Conservation (phyloP, 257 asterid genomes). For the Salvia rosmarinus region DNA sequence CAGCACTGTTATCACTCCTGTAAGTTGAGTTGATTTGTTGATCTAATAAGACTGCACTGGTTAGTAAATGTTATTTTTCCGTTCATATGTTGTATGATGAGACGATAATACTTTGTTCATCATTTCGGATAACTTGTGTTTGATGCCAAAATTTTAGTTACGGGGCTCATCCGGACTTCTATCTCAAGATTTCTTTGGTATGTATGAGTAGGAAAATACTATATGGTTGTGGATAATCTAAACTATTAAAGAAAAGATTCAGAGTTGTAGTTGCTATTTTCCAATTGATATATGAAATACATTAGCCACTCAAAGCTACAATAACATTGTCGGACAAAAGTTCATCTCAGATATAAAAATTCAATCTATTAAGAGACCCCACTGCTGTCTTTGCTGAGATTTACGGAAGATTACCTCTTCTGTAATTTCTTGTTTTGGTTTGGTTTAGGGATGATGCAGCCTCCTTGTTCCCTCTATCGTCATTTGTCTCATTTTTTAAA, state of each 20-base stretch:
- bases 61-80: background rate
- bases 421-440: background rate
- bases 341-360: background rate
- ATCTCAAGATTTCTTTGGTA: background rate
- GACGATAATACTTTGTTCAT: background rate
- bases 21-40: constrained; percentile 46
- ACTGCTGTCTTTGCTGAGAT: too few relatives aligned
- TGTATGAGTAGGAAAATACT: background rate
- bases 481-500: background rate
- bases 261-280: background rate
- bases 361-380: too few relatives aligned
- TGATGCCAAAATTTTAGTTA: background rate
- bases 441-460: constrained; percentile 14
- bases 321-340: background rate
- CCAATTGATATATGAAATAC: background rate
- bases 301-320: background rate
- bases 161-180: background rate
- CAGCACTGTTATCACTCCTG: constrained; percentile 74
- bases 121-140: background rate
- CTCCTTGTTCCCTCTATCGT: background rate
- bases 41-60: background rate
- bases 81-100: background rate
- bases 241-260: background rate
- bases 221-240: background rate
- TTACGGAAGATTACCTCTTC: background rate